Evolutionary conservation across 257 asterid genomes (phyloP).

Genomic region (Solanum acaule): DNA sequence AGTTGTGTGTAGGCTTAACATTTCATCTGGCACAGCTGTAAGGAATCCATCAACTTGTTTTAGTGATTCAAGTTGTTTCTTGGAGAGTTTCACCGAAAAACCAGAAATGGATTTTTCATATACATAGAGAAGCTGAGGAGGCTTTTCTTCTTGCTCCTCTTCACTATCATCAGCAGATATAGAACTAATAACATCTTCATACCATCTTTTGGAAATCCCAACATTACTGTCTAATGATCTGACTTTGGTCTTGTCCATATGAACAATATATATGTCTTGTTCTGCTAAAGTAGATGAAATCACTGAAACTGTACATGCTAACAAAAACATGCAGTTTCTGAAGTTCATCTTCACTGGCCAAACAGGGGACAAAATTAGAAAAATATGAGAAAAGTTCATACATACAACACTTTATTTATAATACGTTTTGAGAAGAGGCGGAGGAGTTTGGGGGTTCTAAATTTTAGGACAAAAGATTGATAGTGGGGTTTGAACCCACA

Average conservation of each 20-base stretch:
- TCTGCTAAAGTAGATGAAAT: slow-evolving; percentile 17
- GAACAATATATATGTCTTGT: slow-evolving; percentile 39
- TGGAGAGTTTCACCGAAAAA: slow-evolving; percentile 50
- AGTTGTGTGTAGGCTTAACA: slow-evolving; percentile 52
- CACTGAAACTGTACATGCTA: slow-evolving; percentile 9
- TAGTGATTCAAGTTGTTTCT: slow-evolving; percentile 32
- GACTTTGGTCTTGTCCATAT: slow-evolving; percentile 50
- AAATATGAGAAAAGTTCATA: neutral
- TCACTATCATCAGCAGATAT: slow-evolving; percentile 9
- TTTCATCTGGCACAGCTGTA: slow-evolving; percentile 36
- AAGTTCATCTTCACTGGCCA: slow-evolving; percentile 12
- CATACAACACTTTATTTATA: neutral
- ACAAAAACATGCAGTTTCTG: slow-evolving; percentile 15
- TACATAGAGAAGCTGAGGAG: slow-evolving; percentile 43
- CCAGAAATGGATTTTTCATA: slow-evolving; percentile 51
- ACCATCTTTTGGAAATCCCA: slow-evolving; percentile 40
- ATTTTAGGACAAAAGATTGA: neutral
- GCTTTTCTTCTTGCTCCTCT: slow-evolving; percentile 5
- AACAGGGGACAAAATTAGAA: neutral
- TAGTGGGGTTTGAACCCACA: neutral
- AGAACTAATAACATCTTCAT: slow-evolving; percentile 37
- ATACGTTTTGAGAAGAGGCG: neutral
- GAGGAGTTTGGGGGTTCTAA: neutral
- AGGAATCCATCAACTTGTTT: slow-evolving; percentile 41
- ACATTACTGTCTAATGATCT: slow-evolving; percentile 25